A percentile compares a stretch with the other conserved stretches of the same genome.
These are phyloP conservation scores for Austroboletus novae-zelandiae DNA, from an alignment of 1,284 basidiomycete genomes.

Conservation along the genomic window DNA sequence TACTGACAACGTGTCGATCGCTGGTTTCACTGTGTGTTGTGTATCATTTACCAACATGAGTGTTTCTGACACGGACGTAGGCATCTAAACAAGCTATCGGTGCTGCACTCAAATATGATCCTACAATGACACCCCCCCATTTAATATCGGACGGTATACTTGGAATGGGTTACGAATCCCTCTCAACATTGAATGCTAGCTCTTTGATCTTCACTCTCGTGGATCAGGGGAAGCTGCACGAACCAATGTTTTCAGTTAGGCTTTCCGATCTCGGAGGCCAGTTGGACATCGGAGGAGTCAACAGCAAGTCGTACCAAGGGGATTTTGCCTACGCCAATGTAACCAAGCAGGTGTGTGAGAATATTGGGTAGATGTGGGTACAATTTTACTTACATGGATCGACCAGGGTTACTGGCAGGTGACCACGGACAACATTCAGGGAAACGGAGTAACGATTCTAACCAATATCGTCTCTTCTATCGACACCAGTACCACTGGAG, in stretches of 20 bases:
- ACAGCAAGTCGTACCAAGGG: constrained; percentile 14
- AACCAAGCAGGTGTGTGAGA: constrained; percentile 26
- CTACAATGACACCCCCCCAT: constrained; percentile 9
- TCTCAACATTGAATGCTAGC: constrained; percentile 1
- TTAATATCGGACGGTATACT: constrained; percentile 33
- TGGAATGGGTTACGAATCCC: constrained; percentile 30
- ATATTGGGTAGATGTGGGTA: background rate
- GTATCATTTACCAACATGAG: background rate
- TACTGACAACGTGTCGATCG: constrained; percentile 45
- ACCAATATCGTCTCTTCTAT: constrained; percentile 36
- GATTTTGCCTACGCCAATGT: constrained; percentile 24
- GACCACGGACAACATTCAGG: constrained; percentile 31
- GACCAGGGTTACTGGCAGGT: constrained; percentile 44
- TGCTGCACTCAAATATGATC: constrained; percentile 27
- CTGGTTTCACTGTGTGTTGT: constrained; percentile 24
- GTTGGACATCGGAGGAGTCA: constrained; percentile 40
- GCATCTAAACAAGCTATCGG: constrained; percentile 32
- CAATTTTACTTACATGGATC: background rate
- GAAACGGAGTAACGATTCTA: constrained; percentile 21
- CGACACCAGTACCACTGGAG: constrained; percentile 48
- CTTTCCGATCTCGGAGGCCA: constrained; percentile 28
- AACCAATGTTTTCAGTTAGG: constrained; percentile 39
- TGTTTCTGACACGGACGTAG: constrained; percentile 7
- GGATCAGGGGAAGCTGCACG: constrained; percentile 18
- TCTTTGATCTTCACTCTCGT: constrained; percentile 22